These are phyloP conservation scores for Neltuma alba DNA, from an alignment of 306 rosid species.

Conservation along the genomic window DNA sequence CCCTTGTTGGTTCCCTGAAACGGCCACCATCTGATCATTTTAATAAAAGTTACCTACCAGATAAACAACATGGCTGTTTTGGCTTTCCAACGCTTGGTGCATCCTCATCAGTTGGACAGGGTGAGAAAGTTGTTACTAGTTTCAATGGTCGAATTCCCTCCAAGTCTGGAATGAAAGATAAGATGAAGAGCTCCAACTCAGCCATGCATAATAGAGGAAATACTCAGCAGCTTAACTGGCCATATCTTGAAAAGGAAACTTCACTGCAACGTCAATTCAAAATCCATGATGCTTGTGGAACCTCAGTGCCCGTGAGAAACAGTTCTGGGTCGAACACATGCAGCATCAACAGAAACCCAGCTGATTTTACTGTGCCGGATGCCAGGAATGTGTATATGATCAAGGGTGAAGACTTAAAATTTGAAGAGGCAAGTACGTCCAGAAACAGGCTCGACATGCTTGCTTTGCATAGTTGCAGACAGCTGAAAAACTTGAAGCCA, in stretches of 20 bases:
- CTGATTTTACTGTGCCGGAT: constrained; percentile 76
- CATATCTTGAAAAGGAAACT: constrained; percentile 39
- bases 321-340: constrained; percentile 51
- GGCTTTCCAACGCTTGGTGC: constrained; percentile 52
- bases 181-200: constrained; percentile 49
- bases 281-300: constrained; percentile 44
- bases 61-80: constrained; percentile 59
- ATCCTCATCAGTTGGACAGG: constrained; percentile 58
- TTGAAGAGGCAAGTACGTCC: constrained; percentile 45
- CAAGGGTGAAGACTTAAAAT: constrained; percentile 77
- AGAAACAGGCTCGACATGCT: constrained; percentile 42
- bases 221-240: constrained; percentile 40
- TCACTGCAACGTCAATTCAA: constrained; percentile 42
- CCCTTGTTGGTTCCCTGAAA: constrained; percentile 46
- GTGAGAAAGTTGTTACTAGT: constrained; percentile 43
- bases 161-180: constrained; percentile 62
- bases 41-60: constrained; percentile 49
- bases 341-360: constrained; percentile 80
- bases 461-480: constrained; percentile 50
- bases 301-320: constrained; percentile 46
- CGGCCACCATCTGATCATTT: constrained; percentile 50
- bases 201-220: constrained; percentile 44
- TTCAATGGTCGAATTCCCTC: constrained; percentile 50
- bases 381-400: constrained; percentile 79
- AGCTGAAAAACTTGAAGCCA: constrained; percentile 56